Conservation (phyloP, 768 basidiomycete species). For the Lactarius sanguifluus region DNA sequence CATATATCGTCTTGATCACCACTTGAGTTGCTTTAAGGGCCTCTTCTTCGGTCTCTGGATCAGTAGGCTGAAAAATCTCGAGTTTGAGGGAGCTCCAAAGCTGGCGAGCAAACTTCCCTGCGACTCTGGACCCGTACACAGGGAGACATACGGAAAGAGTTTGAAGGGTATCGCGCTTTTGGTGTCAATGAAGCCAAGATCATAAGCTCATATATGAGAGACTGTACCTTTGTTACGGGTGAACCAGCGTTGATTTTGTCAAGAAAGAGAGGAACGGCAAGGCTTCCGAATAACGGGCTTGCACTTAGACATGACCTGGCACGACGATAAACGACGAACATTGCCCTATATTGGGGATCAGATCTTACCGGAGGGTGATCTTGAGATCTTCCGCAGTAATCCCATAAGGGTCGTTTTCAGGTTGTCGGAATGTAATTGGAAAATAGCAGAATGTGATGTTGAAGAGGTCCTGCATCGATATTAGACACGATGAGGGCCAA, state of each 20-base stretch:
- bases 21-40: slow-evolving; percentile 70
- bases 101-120: slow-evolving; percentile 62
- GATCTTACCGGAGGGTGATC: slow-evolving; percentile 57
- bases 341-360: neutral
- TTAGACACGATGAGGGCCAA: neutral
- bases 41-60: slow-evolving; percentile 66
- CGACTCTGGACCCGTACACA: slow-evolving; percentile 70
- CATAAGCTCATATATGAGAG: neutral
- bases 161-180: slow-evolving; percentile 83
- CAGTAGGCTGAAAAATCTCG: slow-evolving; percentile 95
- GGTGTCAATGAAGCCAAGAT: slow-evolving; percentile 12
- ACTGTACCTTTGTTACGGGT: slow-evolving; percentile 73
- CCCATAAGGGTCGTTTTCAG: slow-evolving; percentile 90
- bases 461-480: slow-evolving; percentile 69
- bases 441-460: slow-evolving; percentile 98
- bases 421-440: slow-evolving; percentile 94
- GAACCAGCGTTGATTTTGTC: slow-evolving; percentile 89
- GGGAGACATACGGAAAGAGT: slow-evolving; percentile 78
- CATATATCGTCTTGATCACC: slow-evolving; percentile 74
- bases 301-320: slow-evolving; percentile 70
- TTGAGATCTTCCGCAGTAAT: slow-evolving; percentile 89
- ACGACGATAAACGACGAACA: neutral
- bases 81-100: slow-evolving; percentile 92
- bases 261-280: slow-evolving; percentile 84
- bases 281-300: slow-evolving; percentile 75